phyloP scores from a whole-genome alignment of 768 basidiomycete species.

The Russula sp. region DNA sequence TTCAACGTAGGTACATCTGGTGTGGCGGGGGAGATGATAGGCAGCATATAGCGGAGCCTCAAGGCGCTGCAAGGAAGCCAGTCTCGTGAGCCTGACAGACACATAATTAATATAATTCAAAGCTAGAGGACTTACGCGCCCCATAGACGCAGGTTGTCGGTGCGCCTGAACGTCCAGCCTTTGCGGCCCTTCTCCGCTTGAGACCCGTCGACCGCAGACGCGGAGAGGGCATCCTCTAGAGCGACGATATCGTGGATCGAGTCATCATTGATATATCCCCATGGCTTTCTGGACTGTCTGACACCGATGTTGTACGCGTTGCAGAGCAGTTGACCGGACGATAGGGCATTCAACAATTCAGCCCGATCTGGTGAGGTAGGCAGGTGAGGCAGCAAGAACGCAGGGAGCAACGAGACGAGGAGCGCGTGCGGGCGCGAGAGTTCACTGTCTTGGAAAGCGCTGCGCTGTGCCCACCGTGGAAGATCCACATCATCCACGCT shows the following conservation, averaged over 20 bases:
- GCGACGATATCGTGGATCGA: conserved; percentile 73
- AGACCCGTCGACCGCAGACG: conserved; percentile 28
- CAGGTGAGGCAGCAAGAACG: conserved; percentile 37
- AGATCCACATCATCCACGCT: conserved; percentile 63
- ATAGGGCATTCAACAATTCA: conserved; percentile 46
- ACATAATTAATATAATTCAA: background rate
- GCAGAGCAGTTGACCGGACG: conserved; percentile 78
- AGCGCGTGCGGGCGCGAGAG: conserved; percentile 60
- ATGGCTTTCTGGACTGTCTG: conserved; percentile 72
- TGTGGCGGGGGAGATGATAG: conserved; percentile 49
- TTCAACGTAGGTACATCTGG: conserved; percentile 27
- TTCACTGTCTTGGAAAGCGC: conserved; percentile 45
- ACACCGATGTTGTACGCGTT: conserved; percentile 74
- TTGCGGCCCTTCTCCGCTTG: conserved; percentile 39
- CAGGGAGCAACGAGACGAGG: conserved; percentile 52
- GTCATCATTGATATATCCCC: conserved; percentile 77
- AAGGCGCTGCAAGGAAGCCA: conserved; percentile 45
- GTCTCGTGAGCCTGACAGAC: background rate
- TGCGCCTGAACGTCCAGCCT: conserved; percentile 80
- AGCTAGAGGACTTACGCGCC: conserved; percentile 52
- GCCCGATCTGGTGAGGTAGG: conserved; percentile 28
- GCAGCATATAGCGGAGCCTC: conserved; percentile 73
- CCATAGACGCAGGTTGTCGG: conserved; percentile 81
- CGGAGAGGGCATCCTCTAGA: conserved; percentile 46
- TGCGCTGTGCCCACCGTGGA: conserved; percentile 69